Percentiles rank a stretch among this genome's conserved stretches.
These are phyloP conservation scores for Zoysia matrella DNA, from an alignment of 202 grass and related monocot genomes.

Conservation along the genomic window DNA sequence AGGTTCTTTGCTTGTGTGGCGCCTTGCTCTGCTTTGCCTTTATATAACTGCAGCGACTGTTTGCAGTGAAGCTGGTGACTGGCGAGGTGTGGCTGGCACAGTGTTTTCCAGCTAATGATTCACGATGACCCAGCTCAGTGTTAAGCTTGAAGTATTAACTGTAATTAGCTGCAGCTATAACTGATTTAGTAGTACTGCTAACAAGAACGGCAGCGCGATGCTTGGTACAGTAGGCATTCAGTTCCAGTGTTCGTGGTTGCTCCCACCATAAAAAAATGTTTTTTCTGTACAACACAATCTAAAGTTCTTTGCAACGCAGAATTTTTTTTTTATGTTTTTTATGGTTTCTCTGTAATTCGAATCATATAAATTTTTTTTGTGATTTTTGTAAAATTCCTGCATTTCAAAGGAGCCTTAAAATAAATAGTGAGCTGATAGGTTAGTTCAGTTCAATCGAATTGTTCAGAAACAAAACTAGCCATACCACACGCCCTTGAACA, in stretches of 20 bases:
- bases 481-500: not conserved
- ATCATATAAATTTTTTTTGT: too few relatives aligned
- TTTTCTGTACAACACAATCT: not conserved
- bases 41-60: conserved; percentile 28
- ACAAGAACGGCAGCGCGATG: not conserved
- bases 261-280: not conserved
- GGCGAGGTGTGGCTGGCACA: conserved; percentile 12
- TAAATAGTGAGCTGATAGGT: too few relatives aligned
- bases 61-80: too few relatives aligned
- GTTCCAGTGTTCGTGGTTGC: not conserved
- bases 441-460: not conserved
- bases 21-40: conserved; percentile 25
- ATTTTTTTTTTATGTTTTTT: too few relatives aligned
- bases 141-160: not conserved
- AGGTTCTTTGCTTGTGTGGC: conserved; percentile 46
- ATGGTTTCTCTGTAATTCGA: too few relatives aligned
- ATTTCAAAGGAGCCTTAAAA: too few relatives aligned
- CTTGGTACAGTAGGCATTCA: not conserved
- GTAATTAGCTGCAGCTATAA: not conserved
- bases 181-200: too few relatives aligned
- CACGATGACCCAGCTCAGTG: not conserved
- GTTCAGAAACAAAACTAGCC: not conserved
- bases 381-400: too few relatives aligned
- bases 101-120: not conserved
- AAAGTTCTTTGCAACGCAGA: too few relatives aligned